These are phyloP conservation scores for Geotrichum bryndzae DNA, from an alignment of 1,139 yeast genomes.

Conservation along the genomic window DNA sequence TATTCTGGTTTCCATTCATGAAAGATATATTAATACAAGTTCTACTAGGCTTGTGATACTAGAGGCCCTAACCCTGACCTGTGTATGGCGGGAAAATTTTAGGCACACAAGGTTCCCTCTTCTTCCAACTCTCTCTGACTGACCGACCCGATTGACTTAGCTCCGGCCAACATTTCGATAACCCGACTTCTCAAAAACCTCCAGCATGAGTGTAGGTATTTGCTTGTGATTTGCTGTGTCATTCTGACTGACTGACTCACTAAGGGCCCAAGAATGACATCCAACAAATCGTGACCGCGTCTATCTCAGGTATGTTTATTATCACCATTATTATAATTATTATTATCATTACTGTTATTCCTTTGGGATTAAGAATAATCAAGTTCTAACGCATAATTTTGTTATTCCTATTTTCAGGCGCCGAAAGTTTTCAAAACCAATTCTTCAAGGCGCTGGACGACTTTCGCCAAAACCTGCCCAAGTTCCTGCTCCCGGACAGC, in stretches of 20 bases:
- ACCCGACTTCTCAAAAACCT: background rate
- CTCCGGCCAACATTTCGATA: background rate
- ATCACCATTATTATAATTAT: background rate
- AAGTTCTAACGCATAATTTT: background rate
- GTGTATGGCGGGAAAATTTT: background rate
- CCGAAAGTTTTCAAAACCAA: constrained; percentile 23
- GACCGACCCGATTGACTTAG: background rate
- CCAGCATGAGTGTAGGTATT: background rate
- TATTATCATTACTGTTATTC: background rate
- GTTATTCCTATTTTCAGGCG: background rate
- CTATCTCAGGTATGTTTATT: constrained; percentile 2
- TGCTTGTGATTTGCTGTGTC: background rate
- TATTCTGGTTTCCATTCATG: too few species aligned
- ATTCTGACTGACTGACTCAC: background rate
- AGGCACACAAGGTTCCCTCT: background rate
- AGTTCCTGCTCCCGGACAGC: constrained; percentile 27
- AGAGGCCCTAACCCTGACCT: background rate
- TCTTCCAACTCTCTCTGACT: background rate
- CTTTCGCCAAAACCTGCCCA: constrained; percentile 26
- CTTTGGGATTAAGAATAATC: background rate
- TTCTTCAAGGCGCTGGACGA: constrained; percentile 30
- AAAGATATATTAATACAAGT: too few species aligned
- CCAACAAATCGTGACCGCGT: background rate
- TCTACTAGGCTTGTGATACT: background rate
- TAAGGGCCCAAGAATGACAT: constrained; percentile 1